phyloP scores from a whole-genome alignment of 2,329 filamentous ascomycete genomes.

The Macrophomina tecta region DNA sequence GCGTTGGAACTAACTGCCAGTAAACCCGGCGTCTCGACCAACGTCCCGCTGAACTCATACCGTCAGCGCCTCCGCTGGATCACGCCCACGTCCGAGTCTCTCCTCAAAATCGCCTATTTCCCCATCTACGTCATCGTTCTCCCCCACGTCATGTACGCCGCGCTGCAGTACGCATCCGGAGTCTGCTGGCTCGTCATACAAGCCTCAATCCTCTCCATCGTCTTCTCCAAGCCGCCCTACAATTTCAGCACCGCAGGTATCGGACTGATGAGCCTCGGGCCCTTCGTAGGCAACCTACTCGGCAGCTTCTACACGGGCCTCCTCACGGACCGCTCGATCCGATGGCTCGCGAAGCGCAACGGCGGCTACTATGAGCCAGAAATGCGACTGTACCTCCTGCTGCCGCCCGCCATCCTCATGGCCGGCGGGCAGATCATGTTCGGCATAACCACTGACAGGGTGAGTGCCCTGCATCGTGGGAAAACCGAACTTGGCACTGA shows the following conservation, averaged over 20 bases:
- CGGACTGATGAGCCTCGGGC: slow-evolving; percentile 50
- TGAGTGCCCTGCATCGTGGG: neutral
- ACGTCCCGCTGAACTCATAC: neutral
- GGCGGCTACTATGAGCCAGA: slow-evolving; percentile 37
- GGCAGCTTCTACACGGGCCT: slow-evolving; percentile 50
- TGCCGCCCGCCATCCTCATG: neutral
- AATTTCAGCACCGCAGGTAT: slow-evolving; percentile 53
- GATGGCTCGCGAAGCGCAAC: slow-evolving; percentile 34
- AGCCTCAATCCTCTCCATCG: neutral
- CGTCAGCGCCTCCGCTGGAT: neutral
- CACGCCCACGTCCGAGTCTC: neutral
- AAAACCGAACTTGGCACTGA: neutral
- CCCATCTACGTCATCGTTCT: neutral
- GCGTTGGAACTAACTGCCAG: neutral
- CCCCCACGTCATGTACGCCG: neutral
- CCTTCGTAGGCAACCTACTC: slow-evolving; percentile 42
- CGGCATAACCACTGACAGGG: slow-evolving; percentile 30
- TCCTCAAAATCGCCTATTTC: neutral
- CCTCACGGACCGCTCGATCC: slow-evolving; percentile 33
- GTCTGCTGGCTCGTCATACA: neutral
- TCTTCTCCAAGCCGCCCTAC: slow-evolving; percentile 42
- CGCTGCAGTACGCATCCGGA: neutral
- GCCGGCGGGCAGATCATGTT: slow-evolving; percentile 26
- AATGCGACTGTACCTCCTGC: slow-evolving; percentile 31
- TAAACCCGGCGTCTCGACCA: neutral